Evolutionary conservation across 208 protist genomes (phyloP).

Genomic region (Crithidia fasciculata): DNA sequence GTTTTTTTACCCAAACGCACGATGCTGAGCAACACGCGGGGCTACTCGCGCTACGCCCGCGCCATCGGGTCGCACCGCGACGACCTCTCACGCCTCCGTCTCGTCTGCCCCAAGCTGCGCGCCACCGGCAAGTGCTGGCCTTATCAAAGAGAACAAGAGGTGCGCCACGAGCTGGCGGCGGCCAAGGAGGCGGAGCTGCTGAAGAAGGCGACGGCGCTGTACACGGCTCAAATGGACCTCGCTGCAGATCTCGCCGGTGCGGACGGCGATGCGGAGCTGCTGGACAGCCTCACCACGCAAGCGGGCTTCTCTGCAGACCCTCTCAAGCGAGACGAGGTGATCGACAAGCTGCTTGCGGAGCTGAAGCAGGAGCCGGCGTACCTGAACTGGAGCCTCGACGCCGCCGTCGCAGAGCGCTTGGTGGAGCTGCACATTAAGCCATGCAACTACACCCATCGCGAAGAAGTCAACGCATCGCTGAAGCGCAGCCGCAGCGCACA

Average conservation of each 20-base stretch:
- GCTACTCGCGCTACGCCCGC: constrained; percentile 40
- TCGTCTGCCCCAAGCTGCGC: constrained; percentile 48
- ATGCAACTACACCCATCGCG: constrained; percentile 65
- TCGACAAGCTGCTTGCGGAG: constrained; percentile 56
- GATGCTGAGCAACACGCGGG: constrained; percentile 78
- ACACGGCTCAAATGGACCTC: constrained; percentile 63
- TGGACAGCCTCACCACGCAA: constrained; percentile 2
- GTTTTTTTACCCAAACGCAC: no score
- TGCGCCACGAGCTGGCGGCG: constrained; percentile 46
- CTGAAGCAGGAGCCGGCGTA: constrained; percentile 78
- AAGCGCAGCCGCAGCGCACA: constrained; percentile 32
- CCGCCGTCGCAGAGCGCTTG: constrained; percentile 64
- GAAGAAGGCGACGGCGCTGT: constrained; percentile 66
- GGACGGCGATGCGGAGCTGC: constrained; percentile 18
- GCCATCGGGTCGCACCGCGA: constrained; percentile 45
- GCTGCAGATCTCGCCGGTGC: constrained; percentile 25
- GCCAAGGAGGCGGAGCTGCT: constrained; percentile 73
- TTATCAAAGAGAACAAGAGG: constrained; percentile 42
- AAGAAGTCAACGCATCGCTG: constrained; percentile 35
- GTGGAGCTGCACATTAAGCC: constrained; percentile 40
- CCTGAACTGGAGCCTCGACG: constrained; percentile 79
- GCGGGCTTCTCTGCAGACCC: constrained; percentile 30
- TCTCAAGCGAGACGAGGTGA: constrained; percentile 27
- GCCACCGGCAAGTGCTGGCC: constrained; percentile 43
- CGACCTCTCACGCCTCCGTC: constrained; percentile 35